These are phyloP conservation scores for Erythrophleum fordii DNA, from an alignment of 306 rosid species.

Conservation along the genomic window DNA sequence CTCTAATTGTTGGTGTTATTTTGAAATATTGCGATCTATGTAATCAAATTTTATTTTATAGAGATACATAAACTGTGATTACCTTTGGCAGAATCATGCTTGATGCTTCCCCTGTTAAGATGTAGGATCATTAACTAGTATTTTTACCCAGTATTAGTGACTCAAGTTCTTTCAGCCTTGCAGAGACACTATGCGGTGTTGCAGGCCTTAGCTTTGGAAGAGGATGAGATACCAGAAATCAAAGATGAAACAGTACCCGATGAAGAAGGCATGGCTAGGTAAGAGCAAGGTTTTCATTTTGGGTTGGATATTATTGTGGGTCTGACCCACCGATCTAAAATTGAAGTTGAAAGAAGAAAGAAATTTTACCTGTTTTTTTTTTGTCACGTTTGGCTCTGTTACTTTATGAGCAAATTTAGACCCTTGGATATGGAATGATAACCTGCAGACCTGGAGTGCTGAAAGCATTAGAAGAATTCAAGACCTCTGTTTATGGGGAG, in stretches of 20 bases:
- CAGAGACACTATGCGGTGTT: constrained; percentile 90
- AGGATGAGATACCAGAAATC: constrained; percentile 81
- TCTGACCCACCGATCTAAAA: constrained; percentile 13
- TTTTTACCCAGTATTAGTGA: constrained; percentile 19
- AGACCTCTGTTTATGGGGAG: constrained; percentile 78
- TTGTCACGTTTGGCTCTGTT: constrained; percentile 9
- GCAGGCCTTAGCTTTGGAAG: constrained; percentile 91
- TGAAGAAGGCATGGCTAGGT: constrained; percentile 93
- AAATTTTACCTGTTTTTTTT: constrained; percentile 13
- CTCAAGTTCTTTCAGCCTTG: constrained; percentile 66
- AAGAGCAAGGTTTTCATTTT: constrained; percentile 22
- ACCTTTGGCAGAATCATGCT: neutral
- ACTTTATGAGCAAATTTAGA: constrained; percentile 18
- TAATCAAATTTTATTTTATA: neutral
- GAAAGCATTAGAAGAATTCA: constrained; percentile 77
- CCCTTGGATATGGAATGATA: constrained; percentile 24
- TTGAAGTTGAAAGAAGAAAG: neutral
- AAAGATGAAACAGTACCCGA: constrained; percentile 89
- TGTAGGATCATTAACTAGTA: constrained; percentile 3
- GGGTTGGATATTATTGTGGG: constrained; percentile 26
- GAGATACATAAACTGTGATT: neutral
- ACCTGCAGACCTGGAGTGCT: constrained; percentile 77
- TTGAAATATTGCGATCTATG: constrained; percentile 1
- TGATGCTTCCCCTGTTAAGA: neutral
- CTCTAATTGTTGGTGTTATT: neutral